Conservation (phyloP, 2,329 filamentous ascomycete genomes). For the Aspergillus fumigatus region DNA sequence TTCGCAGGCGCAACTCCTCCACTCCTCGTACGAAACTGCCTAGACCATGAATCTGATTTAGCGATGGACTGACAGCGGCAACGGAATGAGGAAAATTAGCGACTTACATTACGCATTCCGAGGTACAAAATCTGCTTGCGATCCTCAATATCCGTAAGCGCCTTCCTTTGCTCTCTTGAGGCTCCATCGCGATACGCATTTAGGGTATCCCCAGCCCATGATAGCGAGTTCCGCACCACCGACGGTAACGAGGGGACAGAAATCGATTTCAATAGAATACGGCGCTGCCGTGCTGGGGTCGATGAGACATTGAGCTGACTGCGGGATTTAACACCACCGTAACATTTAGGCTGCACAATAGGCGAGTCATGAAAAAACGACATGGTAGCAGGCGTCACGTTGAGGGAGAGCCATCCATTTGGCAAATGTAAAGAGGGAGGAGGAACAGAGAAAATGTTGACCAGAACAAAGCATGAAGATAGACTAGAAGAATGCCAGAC, state of each 20-base stretch:
- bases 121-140: conserved; percentile 59
- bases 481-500: not conserved
- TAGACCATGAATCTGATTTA: conserved; percentile 29
- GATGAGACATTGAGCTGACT: conserved; percentile 4
- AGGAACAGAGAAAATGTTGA: not conserved
- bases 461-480: conserved; percentile 8
- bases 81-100: not conserved
- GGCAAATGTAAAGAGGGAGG: not conserved
- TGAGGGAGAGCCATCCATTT: conserved; percentile 22
- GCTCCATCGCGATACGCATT: conserved; percentile 50
- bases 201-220: conserved; percentile 32
- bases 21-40: conserved; percentile 66
- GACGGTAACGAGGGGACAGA: conserved; percentile 32
- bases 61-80: not conserved
- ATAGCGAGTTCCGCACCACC: conserved; percentile 29
- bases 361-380: conserved; percentile 29
- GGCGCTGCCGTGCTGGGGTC: conserved; percentile 6
- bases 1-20: conserved; percentile 69
- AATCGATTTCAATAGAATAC: conserved; percentile 22
- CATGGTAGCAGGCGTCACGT: conserved; percentile 24
- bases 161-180: conserved; percentile 47
- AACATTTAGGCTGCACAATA: conserved; percentile 25
- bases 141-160: conserved; percentile 49
- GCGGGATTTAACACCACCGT: conserved; percentile 17
- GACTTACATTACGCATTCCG: conserved; percentile 61